Evolutionary conservation across 441 rosid species (phyloP).

Genomic region (Rhodomyrtus psidioides): DNA sequence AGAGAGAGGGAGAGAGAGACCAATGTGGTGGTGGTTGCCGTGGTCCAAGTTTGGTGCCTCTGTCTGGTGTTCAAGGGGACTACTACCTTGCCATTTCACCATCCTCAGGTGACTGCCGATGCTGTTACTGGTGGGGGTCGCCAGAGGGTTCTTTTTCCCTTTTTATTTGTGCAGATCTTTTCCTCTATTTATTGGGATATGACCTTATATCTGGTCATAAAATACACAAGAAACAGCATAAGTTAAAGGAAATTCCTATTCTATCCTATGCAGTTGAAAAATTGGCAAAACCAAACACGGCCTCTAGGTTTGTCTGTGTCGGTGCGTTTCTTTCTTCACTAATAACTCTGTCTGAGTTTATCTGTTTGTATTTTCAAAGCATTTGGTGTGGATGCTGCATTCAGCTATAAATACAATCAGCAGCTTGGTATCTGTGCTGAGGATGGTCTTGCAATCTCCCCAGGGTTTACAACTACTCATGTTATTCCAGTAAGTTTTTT

Average conservation of each 20-base stretch:
- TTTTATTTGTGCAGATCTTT: background rate
- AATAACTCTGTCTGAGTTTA: background rate
- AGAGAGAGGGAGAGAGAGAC: background rate
- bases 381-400: conserved; percentile 93
- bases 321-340: background rate
- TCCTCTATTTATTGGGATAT: background rate
- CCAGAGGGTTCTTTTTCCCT: background rate
- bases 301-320: background rate
- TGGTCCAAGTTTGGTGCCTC: background rate
- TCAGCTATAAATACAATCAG: conserved; percentile 87
- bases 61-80: background rate
- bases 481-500: conserved; percentile 62
- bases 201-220: background rate
- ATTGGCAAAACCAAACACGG: background rate
- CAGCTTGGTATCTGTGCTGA: conserved; percentile 62
- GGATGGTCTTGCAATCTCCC: conserved; percentile 82
- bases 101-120: background rate
- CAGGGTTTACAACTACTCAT: conserved; percentile 80
- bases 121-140: too few relatives aligned
- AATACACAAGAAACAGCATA: background rate
- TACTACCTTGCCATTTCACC: background rate
- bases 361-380: conserved; percentile 30
- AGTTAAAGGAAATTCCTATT: background rate
- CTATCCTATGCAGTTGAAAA: background rate
- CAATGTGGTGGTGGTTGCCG: background rate